A percentile compares a stretch with the other conserved stretches of the same genome.
Evolutionary conservation across 176 grass and related monocot species (phyloP).

Genomic region (Dactylis glomerata): DNA sequence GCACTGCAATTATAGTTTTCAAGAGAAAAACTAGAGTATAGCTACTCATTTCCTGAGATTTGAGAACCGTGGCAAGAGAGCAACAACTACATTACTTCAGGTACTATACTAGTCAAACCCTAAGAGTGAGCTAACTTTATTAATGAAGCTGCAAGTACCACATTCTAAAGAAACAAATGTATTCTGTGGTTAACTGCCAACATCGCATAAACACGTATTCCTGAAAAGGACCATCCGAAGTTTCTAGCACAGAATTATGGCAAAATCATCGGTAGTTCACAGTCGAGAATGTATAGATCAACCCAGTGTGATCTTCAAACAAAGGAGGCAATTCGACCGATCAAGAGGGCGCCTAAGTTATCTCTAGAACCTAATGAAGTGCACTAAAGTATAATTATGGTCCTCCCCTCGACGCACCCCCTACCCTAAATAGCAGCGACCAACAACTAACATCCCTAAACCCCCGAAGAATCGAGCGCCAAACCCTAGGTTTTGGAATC

Average conservation of each 20-base stretch:
- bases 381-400: neutral
- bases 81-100: neutral
- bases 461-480: neutral
- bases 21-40: neutral
- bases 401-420: neutral
- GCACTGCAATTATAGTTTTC: neutral
- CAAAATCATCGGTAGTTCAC: neutral
- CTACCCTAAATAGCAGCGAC: neutral
- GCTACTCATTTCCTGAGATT: neutral
- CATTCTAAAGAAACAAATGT: neutral
- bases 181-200: neutral
- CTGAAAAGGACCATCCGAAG: neutral
- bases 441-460: neutral
- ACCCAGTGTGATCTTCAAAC: neutral
- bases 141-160: conserved; percentile 11
- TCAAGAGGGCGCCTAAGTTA: neutral
- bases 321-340: neutral
- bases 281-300: neutral
- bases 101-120: neutral
- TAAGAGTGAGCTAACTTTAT: neutral
- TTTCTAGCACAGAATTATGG: neutral
- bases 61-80: neutral
- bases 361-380: neutral
- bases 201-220: neutral
- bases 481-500: neutral